phyloP scores from a whole-genome alignment of 768 basidiomycete species.

The Rhodotorula paludigena region DNA sequence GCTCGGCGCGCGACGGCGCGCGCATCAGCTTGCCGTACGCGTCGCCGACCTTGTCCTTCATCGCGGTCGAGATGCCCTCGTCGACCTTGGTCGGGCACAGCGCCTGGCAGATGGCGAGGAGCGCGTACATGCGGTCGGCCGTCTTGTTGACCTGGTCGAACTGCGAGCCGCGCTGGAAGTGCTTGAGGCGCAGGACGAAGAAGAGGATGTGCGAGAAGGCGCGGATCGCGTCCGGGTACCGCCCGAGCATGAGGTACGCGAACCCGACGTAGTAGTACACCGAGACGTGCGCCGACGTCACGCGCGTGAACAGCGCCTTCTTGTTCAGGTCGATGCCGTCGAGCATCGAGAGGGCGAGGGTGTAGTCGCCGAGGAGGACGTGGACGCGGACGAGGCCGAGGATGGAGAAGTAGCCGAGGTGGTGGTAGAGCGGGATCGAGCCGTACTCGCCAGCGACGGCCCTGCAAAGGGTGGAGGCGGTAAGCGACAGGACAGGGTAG shows the following conservation, averaged over 20 bases:
- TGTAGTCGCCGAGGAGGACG: slow-evolving; percentile 90
- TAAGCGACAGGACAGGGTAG: neutral
- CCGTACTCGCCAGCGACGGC: slow-evolving; percentile 90
- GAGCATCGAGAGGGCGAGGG: slow-evolving; percentile 89
- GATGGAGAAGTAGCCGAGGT: slow-evolving; percentile 94
- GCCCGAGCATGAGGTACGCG: slow-evolving; percentile 87
- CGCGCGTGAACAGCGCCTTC: slow-evolving; percentile 58
- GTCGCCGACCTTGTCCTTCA: slow-evolving; percentile 90
- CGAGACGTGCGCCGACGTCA: slow-evolving; percentile 93
- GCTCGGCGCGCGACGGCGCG: slow-evolving; percentile 55
- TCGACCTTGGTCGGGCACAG: slow-evolving; percentile 81
- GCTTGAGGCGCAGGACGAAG: slow-evolving; percentile 92
- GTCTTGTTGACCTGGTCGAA: slow-evolving; percentile 98
- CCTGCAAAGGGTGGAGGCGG: slow-evolving; percentile 48
- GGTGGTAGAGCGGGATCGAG: slow-evolving; percentile 78
- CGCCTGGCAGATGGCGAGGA: slow-evolving; percentile 88
- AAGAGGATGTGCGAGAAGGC: slow-evolving; percentile 72
- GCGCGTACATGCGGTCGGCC: slow-evolving; percentile 93
- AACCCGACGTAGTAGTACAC: slow-evolving; percentile 95
- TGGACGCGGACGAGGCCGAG: slow-evolving; percentile 94
- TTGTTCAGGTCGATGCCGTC: slow-evolving; percentile 87
- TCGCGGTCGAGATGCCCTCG: slow-evolving; percentile 61
- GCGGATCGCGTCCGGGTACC: slow-evolving; percentile 92
- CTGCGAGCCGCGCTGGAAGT: slow-evolving; percentile 96
- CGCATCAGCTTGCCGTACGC: slow-evolving; percentile 78